These are phyloP conservation scores for Dothidotthia symphoricarpi DNA, from an alignment of 2,329 filamentous ascomycete species.

Conservation along the genomic window DNA sequence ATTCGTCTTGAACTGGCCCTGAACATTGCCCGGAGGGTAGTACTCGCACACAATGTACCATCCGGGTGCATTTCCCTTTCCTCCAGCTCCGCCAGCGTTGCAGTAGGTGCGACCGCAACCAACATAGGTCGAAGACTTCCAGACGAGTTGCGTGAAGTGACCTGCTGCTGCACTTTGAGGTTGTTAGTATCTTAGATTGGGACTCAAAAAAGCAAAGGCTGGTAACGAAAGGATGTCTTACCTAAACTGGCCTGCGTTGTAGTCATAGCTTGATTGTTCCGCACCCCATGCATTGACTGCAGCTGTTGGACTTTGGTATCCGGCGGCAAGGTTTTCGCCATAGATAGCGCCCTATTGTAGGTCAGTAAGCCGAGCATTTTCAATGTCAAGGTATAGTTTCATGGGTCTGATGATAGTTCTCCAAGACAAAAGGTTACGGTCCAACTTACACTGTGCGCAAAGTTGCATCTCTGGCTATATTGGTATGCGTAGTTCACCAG, in stretches of 20 bases:
- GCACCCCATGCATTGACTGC: constrained; percentile 66
- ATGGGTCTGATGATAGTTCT: too few species aligned
- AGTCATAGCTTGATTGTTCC: constrained; percentile 61
- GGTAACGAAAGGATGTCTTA: too few species aligned
- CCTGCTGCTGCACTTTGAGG: constrained; percentile 22
- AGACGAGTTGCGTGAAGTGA: constrained; percentile 35
- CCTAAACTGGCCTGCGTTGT: constrained; percentile 56
- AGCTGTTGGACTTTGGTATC: constrained; percentile 59
- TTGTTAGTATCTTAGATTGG: too few species aligned
- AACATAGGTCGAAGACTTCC: constrained; percentile 21
- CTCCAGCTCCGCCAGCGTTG: constrained; percentile 7
- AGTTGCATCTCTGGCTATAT: constrained; percentile 51
- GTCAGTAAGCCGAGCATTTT: too few species aligned
- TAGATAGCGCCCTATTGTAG: constrained; percentile 56
- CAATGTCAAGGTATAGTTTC: too few species aligned
- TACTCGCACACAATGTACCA: constrained; percentile 41
- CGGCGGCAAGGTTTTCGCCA: constrained; percentile 73
- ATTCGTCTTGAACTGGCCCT: constrained; percentile 35
- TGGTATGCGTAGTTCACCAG: constrained; percentile 55
- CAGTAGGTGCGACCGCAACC: constrained; percentile 25
- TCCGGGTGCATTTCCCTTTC: constrained; percentile 19
- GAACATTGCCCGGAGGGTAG: constrained; percentile 39
- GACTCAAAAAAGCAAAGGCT: constrained; percentile 37
- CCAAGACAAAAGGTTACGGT: too few species aligned
- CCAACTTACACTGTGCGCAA: constrained; percentile 49